Base-by-base conservation (phyloP, 441 rosid genomes). In the Pelargonium australe region DNA sequence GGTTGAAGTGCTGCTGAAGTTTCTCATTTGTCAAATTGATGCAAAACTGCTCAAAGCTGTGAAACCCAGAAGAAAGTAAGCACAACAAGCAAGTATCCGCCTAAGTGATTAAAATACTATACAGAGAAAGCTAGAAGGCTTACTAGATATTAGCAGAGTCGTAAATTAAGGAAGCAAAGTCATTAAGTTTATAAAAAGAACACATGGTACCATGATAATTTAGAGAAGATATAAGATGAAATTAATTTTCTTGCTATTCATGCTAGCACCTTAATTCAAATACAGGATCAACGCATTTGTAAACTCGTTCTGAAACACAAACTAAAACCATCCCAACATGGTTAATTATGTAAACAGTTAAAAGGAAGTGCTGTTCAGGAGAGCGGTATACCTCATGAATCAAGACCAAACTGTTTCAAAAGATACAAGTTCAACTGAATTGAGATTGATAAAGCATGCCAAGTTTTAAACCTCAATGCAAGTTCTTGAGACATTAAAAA, bases 1-100 rank as follows among this genome's bases (percentile, higher is more conserved):
- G 91, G 77, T 89, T 89, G 75, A 89, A 89, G 80, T 89, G 95
- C 75, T 89, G 95, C 70, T 89, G 95, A 74, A 89, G 80, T 81
- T 89, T 89, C 80, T 89, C 95, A 79, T 89, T 89, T 73, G 95
- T 89, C 81, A 89, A 85, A 80, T 88, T 88, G 80, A 86, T 88
- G 74, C 94, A 88, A 73, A 88, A 88, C 64, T 88, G 94, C 82
- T 88, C 95, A 80, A 89, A 89, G 74, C 95, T 89, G 91, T 79
- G 76, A 66, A 67, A 60, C 17, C 45, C 44, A 37, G 44, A 71
- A 19, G 71, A 66, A 55, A 43, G 76, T 63, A 14, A 64, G 64
- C 25, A 60, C 31, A 58, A 20, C 63, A 20, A 58, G 28, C 34
- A 58, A 58, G 63, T 20, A 58, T 5, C 63, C 34, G 13, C 63